Percentiles rank a stretch among this genome's conserved stretches.
phyloP scores from a whole-genome alignment of 2,329 filamentous ascomycete genomes.

The Scleromitrula shiraiana region DNA sequence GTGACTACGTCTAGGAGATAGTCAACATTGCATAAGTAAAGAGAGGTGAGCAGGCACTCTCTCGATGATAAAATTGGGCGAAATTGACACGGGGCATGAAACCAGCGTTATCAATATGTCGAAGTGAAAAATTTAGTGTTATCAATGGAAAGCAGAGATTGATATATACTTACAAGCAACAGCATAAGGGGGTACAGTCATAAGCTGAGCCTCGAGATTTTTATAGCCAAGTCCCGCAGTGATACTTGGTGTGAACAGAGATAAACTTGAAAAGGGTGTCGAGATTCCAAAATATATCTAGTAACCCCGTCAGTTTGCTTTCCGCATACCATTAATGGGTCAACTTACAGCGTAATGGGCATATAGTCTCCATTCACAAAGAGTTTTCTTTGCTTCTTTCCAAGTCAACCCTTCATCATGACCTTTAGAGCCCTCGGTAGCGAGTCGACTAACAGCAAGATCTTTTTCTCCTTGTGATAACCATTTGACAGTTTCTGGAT shows the following conservation, averaged over 20 bases:
- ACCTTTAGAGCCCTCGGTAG: constrained; percentile 35
- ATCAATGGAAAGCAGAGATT: too few relatives aligned
- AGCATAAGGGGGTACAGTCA: constrained; percentile 59
- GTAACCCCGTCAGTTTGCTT: background rate
- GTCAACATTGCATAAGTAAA: background rate
- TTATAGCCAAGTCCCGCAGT: constrained; percentile 47
- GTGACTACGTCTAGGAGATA: constrained; percentile 33
- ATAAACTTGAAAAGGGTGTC: constrained; percentile 50
- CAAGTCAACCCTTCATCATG: constrained; percentile 38
- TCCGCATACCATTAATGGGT: background rate
- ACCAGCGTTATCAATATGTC: too few relatives aligned
- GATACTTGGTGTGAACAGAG: constrained; percentile 56
- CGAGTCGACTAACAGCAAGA: constrained; percentile 35
- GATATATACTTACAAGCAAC: constrained; percentile 46
- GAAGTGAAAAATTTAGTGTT: too few relatives aligned
- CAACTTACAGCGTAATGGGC: constrained; percentile 41
- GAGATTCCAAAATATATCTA: constrained; percentile 44
- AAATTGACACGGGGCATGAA: too few relatives aligned
- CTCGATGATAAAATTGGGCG: too few relatives aligned
- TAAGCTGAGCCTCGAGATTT: constrained; percentile 53
- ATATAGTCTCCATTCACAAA: constrained; percentile 44
- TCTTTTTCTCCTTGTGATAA: constrained; percentile 37
- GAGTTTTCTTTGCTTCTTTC: constrained; percentile 38
- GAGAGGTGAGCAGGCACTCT: too few relatives aligned
- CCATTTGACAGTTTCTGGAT: constrained; percentile 40